Conservation (phyloP, 1,139 yeast genomes). For the Geotrichum macrosporum region DNA sequence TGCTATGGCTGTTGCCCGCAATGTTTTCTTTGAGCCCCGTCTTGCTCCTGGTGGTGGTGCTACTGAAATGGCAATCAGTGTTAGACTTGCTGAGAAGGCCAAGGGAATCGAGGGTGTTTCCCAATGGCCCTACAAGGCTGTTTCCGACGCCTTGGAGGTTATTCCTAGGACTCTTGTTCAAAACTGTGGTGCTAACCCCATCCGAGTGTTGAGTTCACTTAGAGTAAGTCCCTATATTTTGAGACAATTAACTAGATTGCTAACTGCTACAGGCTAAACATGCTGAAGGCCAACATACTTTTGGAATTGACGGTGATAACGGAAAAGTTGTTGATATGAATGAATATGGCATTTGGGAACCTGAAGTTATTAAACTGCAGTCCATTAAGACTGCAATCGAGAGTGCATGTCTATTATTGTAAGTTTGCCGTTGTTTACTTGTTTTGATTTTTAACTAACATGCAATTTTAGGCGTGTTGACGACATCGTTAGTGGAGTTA, state of each 20-base stretch:
- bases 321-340: slow-evolving; percentile 96
- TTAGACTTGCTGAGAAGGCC: slow-evolving; percentile 82
- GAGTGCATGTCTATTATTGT: slow-evolving; percentile 83
- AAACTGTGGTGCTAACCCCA: slow-evolving; percentile 96
- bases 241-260: not conserved
- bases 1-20: slow-evolving; percentile 97
- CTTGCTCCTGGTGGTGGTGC: slow-evolving; percentile 99
- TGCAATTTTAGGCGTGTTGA: slow-evolving; percentile 65
- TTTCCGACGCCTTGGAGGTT: slow-evolving; percentile 97
- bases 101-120: slow-evolving; percentile 90
- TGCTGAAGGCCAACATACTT: slow-evolving; percentile 76
- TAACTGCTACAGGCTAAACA: slow-evolving; percentile 61
- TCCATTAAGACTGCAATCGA: slow-evolving; percentile 95
- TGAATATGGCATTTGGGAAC: slow-evolving; percentile 97
- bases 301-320: slow-evolving; percentile 90
- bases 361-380: slow-evolving; percentile 95
- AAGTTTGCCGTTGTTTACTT: slow-evolving; percentile 2
- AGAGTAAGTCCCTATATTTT: slow-evolving; percentile 42
- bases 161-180: slow-evolving; percentile 95
- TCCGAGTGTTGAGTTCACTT: slow-evolving; percentile 78
- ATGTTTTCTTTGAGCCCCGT: slow-evolving; percentile 91
- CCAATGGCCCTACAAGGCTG: slow-evolving; percentile 99
- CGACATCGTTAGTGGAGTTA: slow-evolving; percentile 94
- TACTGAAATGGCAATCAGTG: slow-evolving; percentile 97
- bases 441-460: not conserved